phyloP scores from a whole-genome alignment of 2,329 filamentous ascomycete genomes.

The Calonectria montana region DNA sequence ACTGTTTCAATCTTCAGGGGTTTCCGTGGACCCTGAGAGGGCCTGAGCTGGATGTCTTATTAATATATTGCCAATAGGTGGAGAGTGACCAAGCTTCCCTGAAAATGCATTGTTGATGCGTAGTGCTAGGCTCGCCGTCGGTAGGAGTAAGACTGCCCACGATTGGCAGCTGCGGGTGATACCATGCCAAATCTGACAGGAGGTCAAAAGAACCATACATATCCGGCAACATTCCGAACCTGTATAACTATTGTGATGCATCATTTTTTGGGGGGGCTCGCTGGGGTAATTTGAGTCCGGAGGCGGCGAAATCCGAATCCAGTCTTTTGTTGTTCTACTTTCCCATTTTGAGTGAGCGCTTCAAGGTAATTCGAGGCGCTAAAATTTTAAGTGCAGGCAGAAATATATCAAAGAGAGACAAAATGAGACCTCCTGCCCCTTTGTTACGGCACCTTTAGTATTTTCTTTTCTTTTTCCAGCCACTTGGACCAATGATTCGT shows the following conservation, averaged over 20 bases:
- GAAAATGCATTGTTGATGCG: background rate
- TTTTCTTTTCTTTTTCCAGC: background rate
- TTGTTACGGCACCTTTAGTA: background rate
- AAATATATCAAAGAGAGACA: slow-evolving; percentile 2
- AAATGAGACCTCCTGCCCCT: background rate
- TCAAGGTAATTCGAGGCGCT: background rate
- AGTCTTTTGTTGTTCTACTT: background rate
- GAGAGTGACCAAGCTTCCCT: background rate
- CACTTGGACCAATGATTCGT: background rate
- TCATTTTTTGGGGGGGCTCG: background rate
- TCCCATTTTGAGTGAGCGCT: background rate
- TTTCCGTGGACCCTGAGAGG: background rate
- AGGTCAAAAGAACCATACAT: background rate
- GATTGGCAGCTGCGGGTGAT: background rate
- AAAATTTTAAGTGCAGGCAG: background rate
- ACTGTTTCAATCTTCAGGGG: background rate
- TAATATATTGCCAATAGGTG: background rate
- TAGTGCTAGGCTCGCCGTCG: background rate
- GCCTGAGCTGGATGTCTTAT: background rate
- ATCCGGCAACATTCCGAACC: background rate
- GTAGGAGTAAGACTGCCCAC: background rate
- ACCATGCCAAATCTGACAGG: background rate
- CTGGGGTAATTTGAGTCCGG: background rate
- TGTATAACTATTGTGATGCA: background rate
- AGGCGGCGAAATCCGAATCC: background rate